These are phyloP conservation scores for Xylariaceae sp. DNA, from an alignment of 2,329 filamentous ascomycete species.

Conservation along the genomic window DNA sequence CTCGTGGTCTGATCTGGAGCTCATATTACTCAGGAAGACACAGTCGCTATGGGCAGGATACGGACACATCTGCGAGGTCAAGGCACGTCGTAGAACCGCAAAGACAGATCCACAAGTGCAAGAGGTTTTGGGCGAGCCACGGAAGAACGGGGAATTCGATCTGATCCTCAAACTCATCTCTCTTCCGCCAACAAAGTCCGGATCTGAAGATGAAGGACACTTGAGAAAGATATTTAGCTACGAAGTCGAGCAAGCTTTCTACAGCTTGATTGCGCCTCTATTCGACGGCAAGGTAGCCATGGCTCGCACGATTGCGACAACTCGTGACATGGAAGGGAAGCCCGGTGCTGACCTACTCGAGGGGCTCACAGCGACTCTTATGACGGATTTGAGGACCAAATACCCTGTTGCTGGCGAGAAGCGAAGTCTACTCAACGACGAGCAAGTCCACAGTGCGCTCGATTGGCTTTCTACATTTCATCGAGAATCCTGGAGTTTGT, in stretches of 20 bases:
- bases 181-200: constrained; percentile 38
- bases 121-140: constrained; percentile 10
- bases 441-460: constrained; percentile 52
- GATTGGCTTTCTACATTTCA: constrained; percentile 66
- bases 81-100: constrained; percentile 36
- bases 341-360: constrained; percentile 29
- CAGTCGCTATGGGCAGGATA: constrained; percentile 53
- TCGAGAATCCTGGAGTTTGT: constrained; percentile 46
- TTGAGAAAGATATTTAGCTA: constrained; percentile 66
- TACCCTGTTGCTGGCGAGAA: constrained; percentile 59
- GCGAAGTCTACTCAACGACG: constrained; percentile 42
- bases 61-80: constrained; percentile 55
- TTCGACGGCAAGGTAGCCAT: constrained; percentile 35
- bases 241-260: constrained; percentile 65
- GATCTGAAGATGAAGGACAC: constrained; percentile 56
- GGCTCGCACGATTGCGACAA: constrained; percentile 23
- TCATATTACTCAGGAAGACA: constrained; percentile 37
- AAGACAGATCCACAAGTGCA: constrained; percentile 14
- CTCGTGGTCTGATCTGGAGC: constrained; percentile 38
- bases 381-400: constrained; percentile 52
- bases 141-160: constrained; percentile 28
- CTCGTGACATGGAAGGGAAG: constrained; percentile 16
- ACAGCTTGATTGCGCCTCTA: constrained; percentile 51
- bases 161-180: constrained; percentile 61
- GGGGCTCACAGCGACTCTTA: constrained; percentile 50